phyloP scores from a whole-genome alignment of 2,329 filamentous ascomycete species.

The Myriosclerotinia curreyana region DNA sequence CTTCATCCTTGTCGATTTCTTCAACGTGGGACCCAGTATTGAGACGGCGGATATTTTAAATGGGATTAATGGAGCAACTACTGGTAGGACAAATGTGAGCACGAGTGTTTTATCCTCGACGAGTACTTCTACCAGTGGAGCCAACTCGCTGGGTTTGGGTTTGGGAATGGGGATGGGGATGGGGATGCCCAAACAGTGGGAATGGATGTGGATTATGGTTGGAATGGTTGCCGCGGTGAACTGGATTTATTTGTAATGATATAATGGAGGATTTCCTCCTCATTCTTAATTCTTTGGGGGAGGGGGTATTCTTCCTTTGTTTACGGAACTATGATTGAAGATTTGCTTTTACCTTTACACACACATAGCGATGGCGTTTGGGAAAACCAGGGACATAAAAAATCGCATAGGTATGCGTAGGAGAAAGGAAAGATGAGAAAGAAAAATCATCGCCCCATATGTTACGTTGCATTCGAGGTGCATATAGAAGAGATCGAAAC shows the following conservation, averaged over 20 bases:
- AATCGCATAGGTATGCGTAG: neutral
- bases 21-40: constrained; percentile 68
- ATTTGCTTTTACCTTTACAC: constrained; percentile 21
- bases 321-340: constrained; percentile 31
- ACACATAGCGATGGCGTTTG: constrained; percentile 33
- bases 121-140: constrained; percentile 4
- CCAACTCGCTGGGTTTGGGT: constrained; percentile 18
- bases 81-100: constrained; percentile 32
- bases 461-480: too few species aligned
- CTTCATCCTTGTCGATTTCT: constrained; percentile 79
- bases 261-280: neutral
- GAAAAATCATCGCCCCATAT: too few species aligned
- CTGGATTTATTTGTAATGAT: neutral
- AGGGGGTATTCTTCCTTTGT: constrained; percentile 20
- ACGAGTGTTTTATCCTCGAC: constrained; percentile 29
- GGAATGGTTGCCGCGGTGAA: constrained; percentile 1
- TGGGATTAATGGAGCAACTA: constrained; percentile 41
- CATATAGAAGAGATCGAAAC: too few species aligned
- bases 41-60: constrained; percentile 68
- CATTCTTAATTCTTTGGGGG: neutral
- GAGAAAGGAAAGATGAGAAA: neutral
- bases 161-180: neutral
- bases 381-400: too few species aligned
- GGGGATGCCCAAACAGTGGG: neutral
- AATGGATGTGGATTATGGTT: constrained; percentile 10